Evolutionary conservation across 345 rosid species (phyloP).

Genomic region (Xanthoceras sorbifolium): DNA sequence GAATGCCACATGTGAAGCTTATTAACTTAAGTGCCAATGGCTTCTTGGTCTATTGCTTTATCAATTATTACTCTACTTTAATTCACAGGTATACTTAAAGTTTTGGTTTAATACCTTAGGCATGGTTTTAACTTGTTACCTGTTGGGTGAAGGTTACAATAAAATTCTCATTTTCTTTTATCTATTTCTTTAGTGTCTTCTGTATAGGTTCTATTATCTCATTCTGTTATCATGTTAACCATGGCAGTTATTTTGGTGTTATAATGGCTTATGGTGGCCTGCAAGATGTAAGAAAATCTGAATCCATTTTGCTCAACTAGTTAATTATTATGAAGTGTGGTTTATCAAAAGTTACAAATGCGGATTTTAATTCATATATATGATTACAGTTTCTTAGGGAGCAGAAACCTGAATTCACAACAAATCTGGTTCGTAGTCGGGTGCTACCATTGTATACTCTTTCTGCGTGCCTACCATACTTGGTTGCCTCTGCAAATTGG

Average conservation of each 20-base stretch:
- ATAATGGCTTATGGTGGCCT: constrained; percentile 84
- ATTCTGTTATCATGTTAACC: constrained; percentile 25
- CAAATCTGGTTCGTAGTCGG: constrained; percentile 52
- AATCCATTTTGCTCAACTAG: constrained; percentile 20
- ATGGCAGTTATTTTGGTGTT: constrained; percentile 82
- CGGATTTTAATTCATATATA: constrained; percentile 9
- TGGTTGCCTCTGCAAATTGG: constrained; percentile 88
- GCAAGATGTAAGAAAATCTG: constrained; percentile 73
- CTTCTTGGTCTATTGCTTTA: not conserved
- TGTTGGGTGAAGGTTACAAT: not conserved
- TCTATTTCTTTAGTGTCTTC: not conserved
- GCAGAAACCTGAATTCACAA: constrained; percentile 56
- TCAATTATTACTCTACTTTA: not conserved
- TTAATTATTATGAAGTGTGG: not conserved
- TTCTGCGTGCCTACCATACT: constrained; percentile 56
- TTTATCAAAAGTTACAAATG: constrained; percentile 4
- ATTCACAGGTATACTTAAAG: not conserved
- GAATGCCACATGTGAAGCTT: not conserved
- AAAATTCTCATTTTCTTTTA: not conserved
- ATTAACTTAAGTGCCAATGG: not conserved
- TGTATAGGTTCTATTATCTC: constrained; percentile 22
- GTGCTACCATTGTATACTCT: constrained; percentile 63
- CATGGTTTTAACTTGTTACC: not conserved
- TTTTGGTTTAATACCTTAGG: not conserved
- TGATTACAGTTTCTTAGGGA: constrained; percentile 70